These are phyloP conservation scores for Amanita muscaria DNA, from an alignment of 768 basidiomycete genomes.

Conservation along the genomic window DNA sequence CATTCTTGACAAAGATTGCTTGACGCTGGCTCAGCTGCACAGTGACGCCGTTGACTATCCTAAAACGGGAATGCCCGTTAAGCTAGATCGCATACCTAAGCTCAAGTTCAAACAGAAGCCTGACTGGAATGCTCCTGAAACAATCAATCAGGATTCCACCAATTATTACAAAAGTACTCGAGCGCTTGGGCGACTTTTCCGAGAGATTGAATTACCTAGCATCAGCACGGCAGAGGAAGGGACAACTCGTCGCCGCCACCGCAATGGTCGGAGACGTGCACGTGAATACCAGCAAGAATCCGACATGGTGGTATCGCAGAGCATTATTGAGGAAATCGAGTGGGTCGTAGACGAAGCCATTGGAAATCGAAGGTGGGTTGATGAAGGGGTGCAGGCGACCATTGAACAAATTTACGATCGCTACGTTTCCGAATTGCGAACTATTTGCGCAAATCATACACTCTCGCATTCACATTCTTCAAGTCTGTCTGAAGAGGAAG, in stretches of 20 bases:
- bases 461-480: slow-evolving; percentile 33
- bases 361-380: slow-evolving; percentile 14
- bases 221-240: slow-evolving; percentile 13
- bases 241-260: slow-evolving; percentile 10
- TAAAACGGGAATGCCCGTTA: slow-evolving; percentile 44
- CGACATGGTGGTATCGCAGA: not conserved
- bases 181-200: slow-evolving; percentile 56
- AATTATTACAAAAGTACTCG: slow-evolving; percentile 43
- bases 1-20: slow-evolving; percentile 45
- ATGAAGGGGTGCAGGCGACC: slow-evolving; percentile 18
- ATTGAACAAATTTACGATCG: slow-evolving; percentile 26
- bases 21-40: slow-evolving; percentile 45
- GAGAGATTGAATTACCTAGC: slow-evolving; percentile 47
- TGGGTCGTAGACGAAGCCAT: slow-evolving; percentile 25
- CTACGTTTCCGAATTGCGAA: slow-evolving; percentile 39
- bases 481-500: slow-evolving; percentile 54
- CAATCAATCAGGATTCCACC: slow-evolving; percentile 23
- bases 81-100: slow-evolving; percentile 32
- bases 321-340: slow-evolving; percentile 14
- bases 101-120: slow-evolving; percentile 32
- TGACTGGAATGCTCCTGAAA: slow-evolving; percentile 65
- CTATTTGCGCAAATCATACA: slow-evolving; percentile 38
- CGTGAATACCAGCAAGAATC: not conserved
- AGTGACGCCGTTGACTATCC: slow-evolving; percentile 63
- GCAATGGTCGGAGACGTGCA: not conserved